These are phyloP conservation scores for Orbilia quercus DNA, from an alignment of 2,329 filamentous ascomycete species.

Conservation along the genomic window DNA sequence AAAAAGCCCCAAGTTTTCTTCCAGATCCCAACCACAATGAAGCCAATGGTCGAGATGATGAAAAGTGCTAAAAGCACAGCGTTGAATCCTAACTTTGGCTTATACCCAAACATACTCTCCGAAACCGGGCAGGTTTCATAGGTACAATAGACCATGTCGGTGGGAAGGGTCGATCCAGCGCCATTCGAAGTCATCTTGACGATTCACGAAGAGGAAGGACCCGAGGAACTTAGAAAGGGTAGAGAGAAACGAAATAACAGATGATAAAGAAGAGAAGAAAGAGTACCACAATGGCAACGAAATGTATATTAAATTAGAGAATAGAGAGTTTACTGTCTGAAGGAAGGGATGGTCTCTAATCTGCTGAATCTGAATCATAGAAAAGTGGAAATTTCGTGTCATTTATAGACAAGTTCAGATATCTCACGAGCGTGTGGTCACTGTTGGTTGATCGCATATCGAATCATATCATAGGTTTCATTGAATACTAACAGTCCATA, in stretches of 20 bases:
- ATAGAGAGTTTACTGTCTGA: too few species aligned
- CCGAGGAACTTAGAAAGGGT: background rate
- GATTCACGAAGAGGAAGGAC: too few species aligned
- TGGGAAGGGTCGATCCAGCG: constrained; percentile 9
- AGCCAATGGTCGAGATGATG: constrained; percentile 45
- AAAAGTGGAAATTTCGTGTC: too few species aligned
- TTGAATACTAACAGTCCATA: too few species aligned
- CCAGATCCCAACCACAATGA: constrained; percentile 56
- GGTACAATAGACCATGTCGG: constrained; percentile 36
- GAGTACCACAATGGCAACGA: background rate
- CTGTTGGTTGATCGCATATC: too few species aligned
- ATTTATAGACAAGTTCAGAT: too few species aligned
- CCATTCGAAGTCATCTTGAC: constrained; percentile 31
- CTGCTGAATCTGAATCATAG: too few species aligned
- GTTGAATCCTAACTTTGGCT: constrained; percentile 57
- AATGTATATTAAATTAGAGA: background rate
- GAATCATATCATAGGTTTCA: too few species aligned
- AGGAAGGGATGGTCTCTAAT: too few species aligned
- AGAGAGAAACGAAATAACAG: background rate
- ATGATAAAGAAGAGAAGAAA: background rate
- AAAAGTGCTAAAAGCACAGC: constrained; percentile 56
- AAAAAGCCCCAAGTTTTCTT: constrained; percentile 60
- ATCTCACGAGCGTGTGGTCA: background rate
- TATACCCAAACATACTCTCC: constrained; percentile 55
- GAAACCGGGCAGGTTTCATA: constrained; percentile 57